phyloP scores from a whole-genome alignment of 2,329 filamentous ascomycete genomes.

The Delphinella strobiligena region DNA sequence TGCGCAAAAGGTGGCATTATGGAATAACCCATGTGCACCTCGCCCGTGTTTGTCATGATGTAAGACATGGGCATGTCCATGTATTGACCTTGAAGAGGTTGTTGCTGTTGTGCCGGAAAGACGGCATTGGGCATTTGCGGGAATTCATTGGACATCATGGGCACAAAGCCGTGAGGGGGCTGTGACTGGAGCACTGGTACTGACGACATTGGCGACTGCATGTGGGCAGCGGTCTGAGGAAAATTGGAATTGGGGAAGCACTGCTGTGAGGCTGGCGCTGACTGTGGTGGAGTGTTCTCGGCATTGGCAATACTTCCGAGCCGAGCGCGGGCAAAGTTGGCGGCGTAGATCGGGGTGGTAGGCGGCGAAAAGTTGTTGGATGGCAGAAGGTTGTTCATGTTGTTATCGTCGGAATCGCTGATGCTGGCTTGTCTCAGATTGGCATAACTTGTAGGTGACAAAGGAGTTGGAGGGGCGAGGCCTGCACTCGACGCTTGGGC shows the following conservation, averaged over 20 bases:
- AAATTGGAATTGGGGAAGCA: conserved; percentile 28
- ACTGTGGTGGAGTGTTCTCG: conserved; percentile 38
- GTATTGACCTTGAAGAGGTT: conserved; percentile 7
- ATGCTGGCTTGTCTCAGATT: conserved; percentile 25
- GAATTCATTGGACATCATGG: conserved; percentile 10
- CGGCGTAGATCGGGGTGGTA: conserved; percentile 27
- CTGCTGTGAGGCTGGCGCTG: conserved; percentile 37
- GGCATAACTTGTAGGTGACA: conserved; percentile 31
- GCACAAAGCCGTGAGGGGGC: conserved; percentile 8
- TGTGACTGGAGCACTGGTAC: conserved; percentile 11
- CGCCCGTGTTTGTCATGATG: conserved; percentile 9
- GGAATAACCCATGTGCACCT: conserved; percentile 5
- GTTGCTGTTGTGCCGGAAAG: conserved; percentile 8
- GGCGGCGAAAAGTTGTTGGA: conserved; percentile 24
- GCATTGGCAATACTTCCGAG: conserved; percentile 22
- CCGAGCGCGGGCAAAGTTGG: conserved; percentile 19
- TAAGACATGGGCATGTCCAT: conserved; percentile 10
- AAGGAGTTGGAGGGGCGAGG: conserved; percentile 35
- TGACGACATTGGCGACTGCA: conserved; percentile 8
- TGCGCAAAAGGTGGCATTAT: conserved; percentile 7
- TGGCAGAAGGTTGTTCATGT: conserved; percentile 13
- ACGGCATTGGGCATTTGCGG: conserved; percentile 11
- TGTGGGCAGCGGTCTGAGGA: conserved; percentile 14
- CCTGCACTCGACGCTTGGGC: conserved; percentile 18
- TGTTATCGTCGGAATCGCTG: conserved; percentile 22